Base-by-base conservation (phyloP, 352 stramenopile species). In the Phytophthora podocarpi region DNA sequence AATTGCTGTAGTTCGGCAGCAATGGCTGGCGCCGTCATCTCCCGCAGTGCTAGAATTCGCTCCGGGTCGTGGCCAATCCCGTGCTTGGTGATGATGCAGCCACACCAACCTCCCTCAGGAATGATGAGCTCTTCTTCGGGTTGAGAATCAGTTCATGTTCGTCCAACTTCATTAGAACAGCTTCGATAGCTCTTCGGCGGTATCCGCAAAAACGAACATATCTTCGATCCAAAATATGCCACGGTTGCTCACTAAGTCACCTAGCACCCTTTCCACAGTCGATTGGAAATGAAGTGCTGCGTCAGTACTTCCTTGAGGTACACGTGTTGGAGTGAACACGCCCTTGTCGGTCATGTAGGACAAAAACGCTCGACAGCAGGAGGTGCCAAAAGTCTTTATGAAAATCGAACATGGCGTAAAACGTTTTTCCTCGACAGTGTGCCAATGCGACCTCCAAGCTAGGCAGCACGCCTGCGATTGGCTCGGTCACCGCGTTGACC, bases 381-480 rank as follows among this genome's bases (percentile, higher is more conserved):
- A 71, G 40, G 23, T 71, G 67, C 55, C 53, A 75, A 37, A 71
- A 71, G 1, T 50, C 49, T 20, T 71, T 67, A 2, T 65, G 18
- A n/a, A 72, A 61, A 20, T 65, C 55, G 11, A 67, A 58, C 4
- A 59, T 59, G 0, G 28, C 50, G 15, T 59, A 59, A 10, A 42
- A 59, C 36, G 11, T 42, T 18, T 43, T 50, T 1, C 50, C 37
- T 12, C 6, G 21, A 13, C 50, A 50, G 3, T 42, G 4, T 21
- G 49, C 28, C 11, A 59, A 8, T 6, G 8, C 1, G 3, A 59
- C 28, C 30, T 59, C 5, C 2, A 59, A 5, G 18, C 50, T 50
- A 0, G 37, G 28, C 37, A 59, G 34, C 2, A 59, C 18, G 5
- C 37, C 50, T 24, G 30, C 50, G 1, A 59, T 50, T 12, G 21